Percentiles rank a stretch among this genome's conserved stretches.
phyloP scores from a whole-genome alignment of 495 filamentous ascomycete genomes.

The Aspergillus saccharolyticus region DNA sequence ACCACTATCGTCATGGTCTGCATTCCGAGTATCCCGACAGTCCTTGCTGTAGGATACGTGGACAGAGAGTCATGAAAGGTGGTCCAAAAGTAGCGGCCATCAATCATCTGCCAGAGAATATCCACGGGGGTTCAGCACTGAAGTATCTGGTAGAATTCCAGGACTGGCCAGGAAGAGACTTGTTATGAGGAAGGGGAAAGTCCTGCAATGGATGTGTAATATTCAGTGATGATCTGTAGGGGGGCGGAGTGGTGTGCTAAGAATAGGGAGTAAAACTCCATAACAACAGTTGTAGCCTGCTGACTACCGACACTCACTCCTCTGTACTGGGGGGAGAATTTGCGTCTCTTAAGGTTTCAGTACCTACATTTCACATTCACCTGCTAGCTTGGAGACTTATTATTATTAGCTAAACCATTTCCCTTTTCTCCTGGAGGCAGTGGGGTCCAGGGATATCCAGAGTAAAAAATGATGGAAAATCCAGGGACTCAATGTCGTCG shows the following conservation, averaged over 20 bases:
- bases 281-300: too few relatives aligned
- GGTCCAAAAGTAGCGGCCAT: not conserved
- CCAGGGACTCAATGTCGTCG: not conserved
- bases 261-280: too few relatives aligned
- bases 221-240: not conserved
- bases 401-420: not conserved
- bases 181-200: not conserved
- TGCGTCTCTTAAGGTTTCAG: not conserved
- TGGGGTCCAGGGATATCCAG: not conserved
- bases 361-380: not conserved
- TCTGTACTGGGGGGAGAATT: not conserved
- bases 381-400: not conserved
- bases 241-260: too few relatives aligned
- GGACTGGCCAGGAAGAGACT: not conserved
- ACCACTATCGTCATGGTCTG: not conserved
- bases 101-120: not conserved
- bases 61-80: not conserved
- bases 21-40: slow-evolving; percentile 1
- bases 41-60: not conserved
- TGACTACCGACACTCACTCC: too few relatives aligned
- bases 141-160: not conserved
- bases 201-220: not conserved
- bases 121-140: not conserved
- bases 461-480: not conserved
- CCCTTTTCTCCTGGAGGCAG: not conserved